Evolutionary conservation across 2,329 filamentous ascomycete genomes (phyloP), one percentile per base, ranked within the genome.

Genomic region (Pseudogymnoascus sp.): DNA sequence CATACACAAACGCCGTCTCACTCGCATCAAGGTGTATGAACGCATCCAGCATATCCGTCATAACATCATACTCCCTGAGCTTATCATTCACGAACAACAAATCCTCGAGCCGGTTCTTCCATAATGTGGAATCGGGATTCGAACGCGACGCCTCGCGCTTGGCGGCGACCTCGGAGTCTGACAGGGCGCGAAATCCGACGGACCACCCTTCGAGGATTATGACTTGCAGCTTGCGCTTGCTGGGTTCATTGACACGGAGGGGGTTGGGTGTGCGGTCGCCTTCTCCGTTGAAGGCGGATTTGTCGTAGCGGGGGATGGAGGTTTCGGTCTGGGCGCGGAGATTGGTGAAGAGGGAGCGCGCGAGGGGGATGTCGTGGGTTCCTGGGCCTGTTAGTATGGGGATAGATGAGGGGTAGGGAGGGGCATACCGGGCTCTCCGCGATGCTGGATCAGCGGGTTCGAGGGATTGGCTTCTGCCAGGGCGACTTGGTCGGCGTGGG

Each of bases 131-230:
- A 7, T 50, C 16, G 16, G 63, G 40, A 1, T 44, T 34, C 2
- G 61, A 31, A 67, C 38, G 68, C 36, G 42, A 73, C 66, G 7
- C 75, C 73, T 23, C 79, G 72, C 61, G 72, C 73, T 70, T 69
- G 78, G 80, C 83, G 63, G 76, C 73, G 1, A 89, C 69, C 0
- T 76, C 76, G 0, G 72, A 68, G 1, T 79, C 74, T 16, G 77
- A 70, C 21, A 88, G 74, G 0, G 86, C 76, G 7, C 82, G 81
- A 71, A 90, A 90, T 0, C 88, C 88, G 2, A 90, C 82, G 72
- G 85, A 89, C 88, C 88, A 90, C 1, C 88, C 88, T 73, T 90
- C 88, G 66, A 90, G 87, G 23, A 90, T 81, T 0, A 90, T 79
- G 1, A 89, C 80, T 3, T 77, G 67, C 23, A 74, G 73, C 5